Conservation (phyloP, 2,329 filamentous ascomycete genomes). For the Fusarium sp. region DNA sequence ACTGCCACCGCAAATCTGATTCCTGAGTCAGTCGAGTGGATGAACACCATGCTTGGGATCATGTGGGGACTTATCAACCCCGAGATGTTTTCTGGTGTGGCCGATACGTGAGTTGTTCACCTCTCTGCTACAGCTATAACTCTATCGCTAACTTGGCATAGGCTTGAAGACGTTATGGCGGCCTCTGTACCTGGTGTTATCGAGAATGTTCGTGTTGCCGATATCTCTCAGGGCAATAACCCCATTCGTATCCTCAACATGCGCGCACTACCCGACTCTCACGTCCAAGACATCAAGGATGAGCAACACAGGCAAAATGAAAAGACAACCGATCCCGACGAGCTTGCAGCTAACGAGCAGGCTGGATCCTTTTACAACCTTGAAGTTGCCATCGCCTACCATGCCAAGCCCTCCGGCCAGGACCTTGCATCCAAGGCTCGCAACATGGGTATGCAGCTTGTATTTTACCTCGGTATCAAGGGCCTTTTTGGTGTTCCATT, state of each 20-base stretch:
- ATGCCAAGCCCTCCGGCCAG: slow-evolving; percentile 78
- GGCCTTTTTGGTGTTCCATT: slow-evolving; percentile 90
- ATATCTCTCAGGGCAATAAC: slow-evolving; percentile 94
- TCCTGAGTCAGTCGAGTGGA: slow-evolving; percentile 94
- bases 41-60: slow-evolving; percentile 87
- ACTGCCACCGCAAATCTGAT: slow-evolving; percentile 89
- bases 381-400: slow-evolving; percentile 90
- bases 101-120: slow-evolving; percentile 72
- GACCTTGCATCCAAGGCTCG: slow-evolving; percentile 83
- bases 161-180: slow-evolving; percentile 85
- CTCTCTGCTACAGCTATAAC: accelerated
- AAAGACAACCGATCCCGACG: slow-evolving; percentile 84
- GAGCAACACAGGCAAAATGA: slow-evolving; percentile 82
- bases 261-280: slow-evolving; percentile 80
- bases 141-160: slow-evolving; percentile 31
- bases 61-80: slow-evolving; percentile 94
- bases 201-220: slow-evolving; percentile 93
- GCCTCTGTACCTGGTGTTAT: slow-evolving; percentile 91
- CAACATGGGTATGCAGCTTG: slow-evolving; percentile 96
- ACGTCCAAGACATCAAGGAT: slow-evolving; percentile 84
- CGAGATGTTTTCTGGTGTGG: slow-evolving; percentile 90
- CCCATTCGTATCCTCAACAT: slow-evolving; percentile 89
- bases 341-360: slow-evolving; percentile 88
- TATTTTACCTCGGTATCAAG: slow-evolving; percentile 92
- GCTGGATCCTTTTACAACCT: slow-evolving; percentile 94